A percentile compares a stretch with the other conserved stretches of the same genome.
Evolutionary conservation across 306 rosid genomes (phyloP).

Genomic region (Cicer cuneatum): DNA sequence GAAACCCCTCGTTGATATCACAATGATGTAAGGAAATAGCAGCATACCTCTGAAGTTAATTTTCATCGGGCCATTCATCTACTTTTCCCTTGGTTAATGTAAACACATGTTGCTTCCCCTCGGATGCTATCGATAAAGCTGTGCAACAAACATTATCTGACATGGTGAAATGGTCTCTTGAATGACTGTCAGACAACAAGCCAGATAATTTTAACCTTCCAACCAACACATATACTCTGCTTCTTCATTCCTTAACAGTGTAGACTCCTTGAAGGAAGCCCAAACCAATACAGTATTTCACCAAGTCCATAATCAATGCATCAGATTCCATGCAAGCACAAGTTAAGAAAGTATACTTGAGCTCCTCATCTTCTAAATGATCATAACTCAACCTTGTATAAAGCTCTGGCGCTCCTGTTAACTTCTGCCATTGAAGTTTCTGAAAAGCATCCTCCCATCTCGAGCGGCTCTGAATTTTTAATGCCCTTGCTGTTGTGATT

Average conservation of each 20-base stretch:
- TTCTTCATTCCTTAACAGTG: slow-evolving; percentile 8
- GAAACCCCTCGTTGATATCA: slow-evolving; percentile 25
- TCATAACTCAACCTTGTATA: slow-evolving; percentile 46
- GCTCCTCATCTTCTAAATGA: slow-evolving; percentile 30
- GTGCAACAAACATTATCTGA: slow-evolving; percentile 16
- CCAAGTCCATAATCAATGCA: not conserved
- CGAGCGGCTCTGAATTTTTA: not conserved
- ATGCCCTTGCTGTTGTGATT: slow-evolving; percentile 27
- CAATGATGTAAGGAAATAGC: slow-evolving; percentile 34
- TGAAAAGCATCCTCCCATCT: not conserved
- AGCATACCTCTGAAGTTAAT: slow-evolving; percentile 26
- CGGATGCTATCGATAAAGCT: slow-evolving; percentile 30
- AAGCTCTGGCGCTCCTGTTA: not conserved
- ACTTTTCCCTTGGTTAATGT: not conserved
- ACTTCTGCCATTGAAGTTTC: not conserved
- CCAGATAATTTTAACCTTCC: slow-evolving; percentile 10
- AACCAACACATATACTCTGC: not conserved
- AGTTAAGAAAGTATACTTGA: slow-evolving; percentile 35
- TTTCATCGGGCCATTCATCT: slow-evolving; percentile 40
- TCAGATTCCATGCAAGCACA: slow-evolving; percentile 41
- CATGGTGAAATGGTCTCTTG: slow-evolving; percentile 39
- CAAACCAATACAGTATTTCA: slow-evolving; percentile 42
- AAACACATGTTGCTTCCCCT: not conserved
- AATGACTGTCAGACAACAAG: slow-evolving; percentile 31
- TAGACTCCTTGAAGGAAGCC: slow-evolving; percentile 28